These are phyloP conservation scores for Trichoderma afroharzianum DNA, from an alignment of 2,329 filamentous ascomycete species.

Conservation along the genomic window DNA sequence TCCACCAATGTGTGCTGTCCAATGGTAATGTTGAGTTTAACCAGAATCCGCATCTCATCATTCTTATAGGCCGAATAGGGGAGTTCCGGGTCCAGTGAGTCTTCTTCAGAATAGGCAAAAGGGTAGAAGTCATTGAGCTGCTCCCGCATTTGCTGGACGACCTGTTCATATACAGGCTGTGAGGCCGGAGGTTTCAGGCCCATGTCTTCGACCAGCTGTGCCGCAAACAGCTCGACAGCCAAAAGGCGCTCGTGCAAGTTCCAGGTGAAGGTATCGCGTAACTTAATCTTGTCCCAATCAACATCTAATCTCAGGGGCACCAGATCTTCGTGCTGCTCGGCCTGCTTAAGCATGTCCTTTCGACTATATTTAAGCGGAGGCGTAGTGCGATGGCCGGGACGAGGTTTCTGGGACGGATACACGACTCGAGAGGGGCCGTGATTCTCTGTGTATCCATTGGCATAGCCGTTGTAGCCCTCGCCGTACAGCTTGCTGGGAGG, in stretches of 20 bases:
- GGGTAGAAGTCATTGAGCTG: constrained; percentile 93
- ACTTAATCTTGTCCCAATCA: constrained; percentile 90
- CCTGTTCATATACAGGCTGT: constrained; percentile 59
- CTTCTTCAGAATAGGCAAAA: constrained; percentile 84
- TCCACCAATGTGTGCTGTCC: constrained; percentile 90
- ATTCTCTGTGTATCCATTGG: constrained; percentile 77
- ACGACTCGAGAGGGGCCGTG: constrained; percentile 62
- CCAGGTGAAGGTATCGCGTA: constrained; percentile 98
- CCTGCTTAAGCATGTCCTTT: constrained; percentile 79
- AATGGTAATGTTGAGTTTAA: constrained; percentile 97
- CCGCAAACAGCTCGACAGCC: constrained; percentile 75
- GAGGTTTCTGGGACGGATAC: constrained; percentile 74
- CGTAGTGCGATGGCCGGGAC: constrained; percentile 73
- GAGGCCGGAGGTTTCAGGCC: constrained; percentile 69
- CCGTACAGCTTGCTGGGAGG: constrained; percentile 58
- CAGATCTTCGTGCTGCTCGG: constrained; percentile 85
- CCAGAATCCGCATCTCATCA: constrained; percentile 93
- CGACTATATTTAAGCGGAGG: constrained; percentile 69
- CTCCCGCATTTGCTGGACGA: constrained; percentile 71
- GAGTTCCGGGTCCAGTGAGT: constrained; percentile 81
- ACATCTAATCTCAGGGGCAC: constrained; percentile 90
- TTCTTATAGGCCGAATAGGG: constrained; percentile 96
- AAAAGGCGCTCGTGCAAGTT: constrained; percentile 90
- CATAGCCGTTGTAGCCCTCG: constrained; percentile 82
- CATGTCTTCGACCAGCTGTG: constrained; percentile 88